Conservation (phyloP, 140 eudicot genomes). For the Bidens hawaiensis region DNA sequence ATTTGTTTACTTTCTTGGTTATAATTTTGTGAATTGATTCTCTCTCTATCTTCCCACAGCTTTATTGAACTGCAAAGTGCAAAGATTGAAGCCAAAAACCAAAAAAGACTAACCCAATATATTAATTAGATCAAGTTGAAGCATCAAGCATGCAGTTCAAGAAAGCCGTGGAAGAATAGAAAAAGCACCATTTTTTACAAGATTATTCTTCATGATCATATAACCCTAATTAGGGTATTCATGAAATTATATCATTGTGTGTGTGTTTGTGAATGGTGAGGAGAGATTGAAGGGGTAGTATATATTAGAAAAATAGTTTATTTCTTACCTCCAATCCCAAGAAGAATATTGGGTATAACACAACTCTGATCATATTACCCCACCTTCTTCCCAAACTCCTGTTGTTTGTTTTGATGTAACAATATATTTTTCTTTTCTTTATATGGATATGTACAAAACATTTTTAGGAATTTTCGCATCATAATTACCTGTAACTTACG, state of each 20-base stretch:
- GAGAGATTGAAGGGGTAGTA: conserved; percentile 19
- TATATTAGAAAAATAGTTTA: conserved; percentile 34
- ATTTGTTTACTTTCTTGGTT: conserved; percentile 4
- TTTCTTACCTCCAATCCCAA: conserved; percentile 90
- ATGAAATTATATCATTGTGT: conserved; percentile 10
- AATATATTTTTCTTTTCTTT: not conserved
- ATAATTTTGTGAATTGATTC: conserved; percentile 23
- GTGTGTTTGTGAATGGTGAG: conserved; percentile 15
- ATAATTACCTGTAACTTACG: too few species aligned
- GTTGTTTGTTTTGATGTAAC: not conserved
- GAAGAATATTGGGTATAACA: conserved; percentile 60
- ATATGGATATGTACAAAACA: not conserved
- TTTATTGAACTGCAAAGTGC: conserved; percentile 72
- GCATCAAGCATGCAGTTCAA: conserved; percentile 62
- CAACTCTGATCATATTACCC: conserved; percentile 21
- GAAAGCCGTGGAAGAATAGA: conserved; percentile 89
- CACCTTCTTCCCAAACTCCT: conserved; percentile 11
- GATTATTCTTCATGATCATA: conserved; percentile 11
- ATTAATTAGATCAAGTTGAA: conserved; percentile 1
- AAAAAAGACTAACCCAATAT: not conserved
- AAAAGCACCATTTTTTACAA: conserved; percentile 39
- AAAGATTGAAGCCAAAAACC: conserved; percentile 1
- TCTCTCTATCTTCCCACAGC: conserved; percentile 81
- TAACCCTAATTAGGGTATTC: conserved; percentile 37
- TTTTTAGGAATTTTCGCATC: too few species aligned